Evolutionary conservation across 2,329 filamentous ascomycete genomes (phyloP).

Genomic region (Moelleriella libera): DNA sequence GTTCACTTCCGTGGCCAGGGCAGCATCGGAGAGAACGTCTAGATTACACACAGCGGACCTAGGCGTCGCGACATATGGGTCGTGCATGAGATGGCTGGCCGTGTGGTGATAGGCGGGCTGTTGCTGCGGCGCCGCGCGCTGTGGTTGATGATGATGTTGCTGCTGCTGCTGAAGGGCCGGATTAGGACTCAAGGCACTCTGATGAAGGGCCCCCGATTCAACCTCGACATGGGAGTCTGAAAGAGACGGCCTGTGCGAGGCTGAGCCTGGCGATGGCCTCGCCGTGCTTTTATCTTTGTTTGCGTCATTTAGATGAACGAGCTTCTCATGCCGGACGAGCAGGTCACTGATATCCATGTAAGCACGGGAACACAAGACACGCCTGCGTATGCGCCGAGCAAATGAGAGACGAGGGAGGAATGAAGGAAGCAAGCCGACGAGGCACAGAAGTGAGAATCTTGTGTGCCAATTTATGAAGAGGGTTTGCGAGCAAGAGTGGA

Average conservation of each 20-base stretch:
- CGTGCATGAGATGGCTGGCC: conserved; percentile 25
- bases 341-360: conserved; percentile 52
- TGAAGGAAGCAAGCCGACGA: too few relatives aligned
- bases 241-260: conserved; percentile 17
- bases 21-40: conserved; percentile 45
- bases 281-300: conserved; percentile 38
- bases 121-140: conserved; percentile 6
- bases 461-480: not conserved
- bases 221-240: conserved; percentile 31
- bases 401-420: not conserved
- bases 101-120: conserved; percentile 24
- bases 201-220: conserved; percentile 27
- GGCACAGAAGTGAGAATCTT: not conserved
- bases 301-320: conserved; percentile 48
- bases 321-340: conserved; percentile 48
- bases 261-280: conserved; percentile 33
- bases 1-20: conserved; percentile 39
- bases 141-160: conserved; percentile 8
- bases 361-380: conserved; percentile 14
- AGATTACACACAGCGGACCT: conserved; percentile 39
- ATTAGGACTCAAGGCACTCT: not conserved
- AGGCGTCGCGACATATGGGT: conserved; percentile 26
- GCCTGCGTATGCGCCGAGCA: too few relatives aligned
- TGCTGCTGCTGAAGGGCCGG: not conserved
- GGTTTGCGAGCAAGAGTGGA: too few relatives aligned